These are phyloP conservation scores for Sporobolomyces roseus DNA, from an alignment of 768 basidiomycete genomes.

Conservation along the genomic window DNA sequence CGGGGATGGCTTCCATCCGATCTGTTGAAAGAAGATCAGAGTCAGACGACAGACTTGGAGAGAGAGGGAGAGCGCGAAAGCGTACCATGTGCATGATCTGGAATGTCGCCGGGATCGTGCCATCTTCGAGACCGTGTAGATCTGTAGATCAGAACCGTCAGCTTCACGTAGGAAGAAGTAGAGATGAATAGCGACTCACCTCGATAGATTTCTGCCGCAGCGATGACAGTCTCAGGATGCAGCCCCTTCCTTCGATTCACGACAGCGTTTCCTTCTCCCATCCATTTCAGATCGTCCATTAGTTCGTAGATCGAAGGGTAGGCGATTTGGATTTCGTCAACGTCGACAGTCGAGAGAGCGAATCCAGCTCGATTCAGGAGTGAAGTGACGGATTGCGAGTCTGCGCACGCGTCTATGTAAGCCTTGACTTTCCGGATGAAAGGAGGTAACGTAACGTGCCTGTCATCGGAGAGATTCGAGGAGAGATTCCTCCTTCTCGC, in stretches of 20 bases:
- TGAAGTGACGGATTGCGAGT: slow-evolving; percentile 87
- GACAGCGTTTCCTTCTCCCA: slow-evolving; percentile 94
- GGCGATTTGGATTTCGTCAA: slow-evolving; percentile 81
- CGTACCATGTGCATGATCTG: slow-evolving; percentile 87
- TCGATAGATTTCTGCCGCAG: slow-evolving; percentile 89
- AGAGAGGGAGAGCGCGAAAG: not conserved
- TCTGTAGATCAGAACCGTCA: slow-evolving; percentile 53
- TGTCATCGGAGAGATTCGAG: slow-evolving; percentile 95
- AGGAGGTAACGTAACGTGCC: slow-evolving; percentile 54
- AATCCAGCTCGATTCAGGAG: slow-evolving; percentile 90
- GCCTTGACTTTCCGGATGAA: not conserved
- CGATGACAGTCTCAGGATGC: slow-evolving; percentile 78
- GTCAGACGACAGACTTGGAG: not conserved
- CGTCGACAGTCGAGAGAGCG: slow-evolving; percentile 86
- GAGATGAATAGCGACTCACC: slow-evolving; percentile 53
- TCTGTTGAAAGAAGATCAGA: slow-evolving; percentile 52
- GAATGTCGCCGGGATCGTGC: slow-evolving; percentile 86
- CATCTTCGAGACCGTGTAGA: slow-evolving; percentile 77
- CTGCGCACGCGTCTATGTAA: slow-evolving; percentile 52
- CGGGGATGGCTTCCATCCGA: slow-evolving; percentile 75
- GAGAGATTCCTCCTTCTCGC: slow-evolving; percentile 92
- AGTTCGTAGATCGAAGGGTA: slow-evolving; percentile 98
- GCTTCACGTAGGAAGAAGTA: not conserved
- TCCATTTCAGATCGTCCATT: slow-evolving; percentile 83
- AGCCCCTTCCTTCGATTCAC: slow-evolving; percentile 72